Base-by-base conservation (phyloP, 129 eudicot species). In the Kitagawia praeruptora region DNA sequence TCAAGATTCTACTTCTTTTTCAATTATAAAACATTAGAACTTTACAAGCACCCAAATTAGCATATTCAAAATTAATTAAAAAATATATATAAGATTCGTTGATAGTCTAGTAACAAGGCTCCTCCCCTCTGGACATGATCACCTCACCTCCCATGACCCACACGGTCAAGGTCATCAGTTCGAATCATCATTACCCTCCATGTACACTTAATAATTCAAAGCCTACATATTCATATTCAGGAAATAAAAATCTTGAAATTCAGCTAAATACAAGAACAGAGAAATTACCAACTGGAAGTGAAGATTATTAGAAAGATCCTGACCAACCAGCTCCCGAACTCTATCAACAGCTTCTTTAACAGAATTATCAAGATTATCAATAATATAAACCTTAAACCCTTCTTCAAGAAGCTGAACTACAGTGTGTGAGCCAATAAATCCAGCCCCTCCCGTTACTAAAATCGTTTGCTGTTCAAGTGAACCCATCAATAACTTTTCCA, bases 361-460 rank as follows among this genome's bases (percentile, higher is more conserved):
- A 1, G 99, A 84, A 85, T 95, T 95, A 79, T 90, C 90, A 54
- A 95, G 96, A 81, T 92, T 95, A 79, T 95, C 99, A 67, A 95
- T 87, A 70, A 92, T 84, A 13, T 84, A 74, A 79, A 92, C 97
- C 84, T 70, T 84, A 83, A 92, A 95, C 37, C 97, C 99, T 79
- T 87, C 78, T 13, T 84, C 75, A 23, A 95, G 83, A 14, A 95
- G 93, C 77, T 88, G 89, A 64, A 95, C 48, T 10, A 87, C 97
- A 74, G 97, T 92, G 83, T 95, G 98, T 1, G 96, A 85, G 72
- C 98, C 98, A 37, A 95, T 92, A 84, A 92, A 95, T 25, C 99
- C 99, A 13, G 99, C 99, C 13, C 99, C 98, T 41, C 99, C 99
- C 1, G 99, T 95, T 5, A 95, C 98, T 72, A 95, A 77, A 79